Evolutionary conservation across 306 rosid genomes (phyloP).

Genomic region (Prunus fruticosa): DNA sequence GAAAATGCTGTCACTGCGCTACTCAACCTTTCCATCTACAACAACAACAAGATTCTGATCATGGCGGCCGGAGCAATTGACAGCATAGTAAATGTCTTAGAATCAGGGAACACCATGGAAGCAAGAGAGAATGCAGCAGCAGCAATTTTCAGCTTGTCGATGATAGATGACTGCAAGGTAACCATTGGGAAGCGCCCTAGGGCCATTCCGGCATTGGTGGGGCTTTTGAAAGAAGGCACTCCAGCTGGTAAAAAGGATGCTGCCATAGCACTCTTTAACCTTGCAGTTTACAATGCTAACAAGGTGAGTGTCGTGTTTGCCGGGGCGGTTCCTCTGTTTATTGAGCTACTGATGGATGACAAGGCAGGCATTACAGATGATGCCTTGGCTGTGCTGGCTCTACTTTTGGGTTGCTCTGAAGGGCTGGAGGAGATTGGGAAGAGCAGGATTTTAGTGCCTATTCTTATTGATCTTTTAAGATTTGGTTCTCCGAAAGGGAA

Average conservation of each 20-base stretch:
- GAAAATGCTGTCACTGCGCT: constrained; percentile 84
- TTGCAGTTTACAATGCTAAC: constrained; percentile 69
- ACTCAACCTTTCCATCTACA: constrained; percentile 77
- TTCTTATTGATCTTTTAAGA: constrained; percentile 83
- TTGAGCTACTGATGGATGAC: constrained; percentile 75
- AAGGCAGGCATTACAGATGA: constrained; percentile 84
- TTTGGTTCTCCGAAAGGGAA: constrained; percentile 88
- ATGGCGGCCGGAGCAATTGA: constrained; percentile 86
- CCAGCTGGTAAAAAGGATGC: constrained; percentile 83
- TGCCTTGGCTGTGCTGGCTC: constrained; percentile 62
- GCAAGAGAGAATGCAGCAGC: constrained; percentile 96
- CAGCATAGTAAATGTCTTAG: constrained; percentile 62
- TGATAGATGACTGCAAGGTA: constrained; percentile 72
- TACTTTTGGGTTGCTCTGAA: constrained; percentile 60
- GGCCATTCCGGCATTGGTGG: constrained; percentile 72
- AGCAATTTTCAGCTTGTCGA: constrained; percentile 67
- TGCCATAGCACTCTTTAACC: constrained; percentile 69
- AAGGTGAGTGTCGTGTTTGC: constrained; percentile 50
- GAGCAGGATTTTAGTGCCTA: constrained; percentile 57
- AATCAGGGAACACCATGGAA: constrained; percentile 75
- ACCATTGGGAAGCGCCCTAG: constrained; percentile 57
- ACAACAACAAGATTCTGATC: constrained; percentile 80
- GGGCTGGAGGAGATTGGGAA: constrained; percentile 72
- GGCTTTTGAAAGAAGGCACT: constrained; percentile 75
- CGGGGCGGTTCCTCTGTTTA: constrained; percentile 60